phyloP scores from a whole-genome alignment of 352 stramenopile species.

The Pythium rishiriense region DNA sequence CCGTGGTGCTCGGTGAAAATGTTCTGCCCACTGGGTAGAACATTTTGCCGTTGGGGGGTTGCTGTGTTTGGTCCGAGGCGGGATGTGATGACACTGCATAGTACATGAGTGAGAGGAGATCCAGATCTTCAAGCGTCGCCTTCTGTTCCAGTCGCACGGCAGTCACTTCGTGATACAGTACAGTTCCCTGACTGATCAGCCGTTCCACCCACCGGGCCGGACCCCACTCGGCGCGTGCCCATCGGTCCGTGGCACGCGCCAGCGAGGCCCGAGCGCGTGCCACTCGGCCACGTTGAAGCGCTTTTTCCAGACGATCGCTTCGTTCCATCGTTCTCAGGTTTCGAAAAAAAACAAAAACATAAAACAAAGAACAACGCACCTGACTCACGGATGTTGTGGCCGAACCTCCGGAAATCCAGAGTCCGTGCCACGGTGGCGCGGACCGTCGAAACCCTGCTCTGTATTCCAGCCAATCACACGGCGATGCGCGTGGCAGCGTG shows the following conservation, averaged over 20 bases:
- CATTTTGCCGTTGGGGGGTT: not conserved
- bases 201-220: too few relatives aligned
- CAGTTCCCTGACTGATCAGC: not conserved
- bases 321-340: not conserved
- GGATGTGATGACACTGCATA: not conserved
- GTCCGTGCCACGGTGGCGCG: not conserved
- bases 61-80: not conserved
- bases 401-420: conserved; percentile 7
- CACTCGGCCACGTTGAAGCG: conserved; percentile 14
- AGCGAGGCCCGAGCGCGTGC: not conserved
- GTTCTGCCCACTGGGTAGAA: not conserved
- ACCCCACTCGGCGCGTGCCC: conserved; percentile 4
- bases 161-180: not conserved
- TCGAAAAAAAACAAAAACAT: conserved; percentile 4
- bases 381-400: not conserved
- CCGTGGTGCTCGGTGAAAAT: not conserved
- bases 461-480: conserved; percentile 17
- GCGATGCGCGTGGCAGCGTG: not conserved
- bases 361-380: too few relatives aligned
- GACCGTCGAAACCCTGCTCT: conserved; percentile 7
- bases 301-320: too few relatives aligned
- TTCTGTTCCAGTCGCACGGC: conserved; percentile 4
- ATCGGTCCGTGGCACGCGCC: conserved; percentile 14
- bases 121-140: conserved; percentile 9
- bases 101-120: not conserved